phyloP scores from a whole-genome alignment of 2,329 filamentous ascomycete species.

The Botrytis porri region DNA sequence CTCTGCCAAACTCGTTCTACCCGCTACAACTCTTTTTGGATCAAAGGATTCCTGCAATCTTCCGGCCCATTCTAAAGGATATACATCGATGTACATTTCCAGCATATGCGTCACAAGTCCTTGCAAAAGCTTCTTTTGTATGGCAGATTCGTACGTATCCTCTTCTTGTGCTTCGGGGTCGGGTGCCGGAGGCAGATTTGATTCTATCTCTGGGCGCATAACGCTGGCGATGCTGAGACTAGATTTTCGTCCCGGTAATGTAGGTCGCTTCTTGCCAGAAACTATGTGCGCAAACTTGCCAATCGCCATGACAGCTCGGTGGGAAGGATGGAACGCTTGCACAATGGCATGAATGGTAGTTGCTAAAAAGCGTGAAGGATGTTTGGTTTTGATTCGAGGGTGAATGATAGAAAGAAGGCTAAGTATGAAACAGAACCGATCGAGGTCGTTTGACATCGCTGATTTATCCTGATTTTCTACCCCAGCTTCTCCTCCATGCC shows the following conservation, averaged over 20 bases:
- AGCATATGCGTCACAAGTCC: conserved; percentile 76
- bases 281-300: conserved; percentile 69
- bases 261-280: conserved; percentile 63
- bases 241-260: conserved; percentile 57
- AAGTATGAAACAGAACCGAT: conserved; percentile 66
- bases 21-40: conserved; percentile 61
- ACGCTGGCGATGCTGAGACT: conserved; percentile 52
- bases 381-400: conserved; percentile 70
- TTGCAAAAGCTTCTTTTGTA: conserved; percentile 65
- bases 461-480: conserved; percentile 26
- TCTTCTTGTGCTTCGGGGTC: conserved; percentile 58
- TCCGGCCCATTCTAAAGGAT: conserved; percentile 59
- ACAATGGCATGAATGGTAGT: conserved; percentile 72
- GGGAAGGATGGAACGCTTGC: conserved; percentile 59
- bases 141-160: conserved; percentile 55
- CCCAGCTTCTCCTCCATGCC: conserved; percentile 24
- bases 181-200: conserved; percentile 47
- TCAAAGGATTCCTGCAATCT: conserved; percentile 66
- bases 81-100: conserved; percentile 66
- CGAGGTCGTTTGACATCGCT: conserved; percentile 27
- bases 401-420: conserved; percentile 72
- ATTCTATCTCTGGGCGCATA: conserved; percentile 51
- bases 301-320: conserved; percentile 66
- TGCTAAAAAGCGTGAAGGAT: conserved; percentile 74
- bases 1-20: conserved; percentile 58